Evolutionary conservation across 768 basidiomycete genomes (phyloP).

Genomic region (Pholiota microspora): DNA sequence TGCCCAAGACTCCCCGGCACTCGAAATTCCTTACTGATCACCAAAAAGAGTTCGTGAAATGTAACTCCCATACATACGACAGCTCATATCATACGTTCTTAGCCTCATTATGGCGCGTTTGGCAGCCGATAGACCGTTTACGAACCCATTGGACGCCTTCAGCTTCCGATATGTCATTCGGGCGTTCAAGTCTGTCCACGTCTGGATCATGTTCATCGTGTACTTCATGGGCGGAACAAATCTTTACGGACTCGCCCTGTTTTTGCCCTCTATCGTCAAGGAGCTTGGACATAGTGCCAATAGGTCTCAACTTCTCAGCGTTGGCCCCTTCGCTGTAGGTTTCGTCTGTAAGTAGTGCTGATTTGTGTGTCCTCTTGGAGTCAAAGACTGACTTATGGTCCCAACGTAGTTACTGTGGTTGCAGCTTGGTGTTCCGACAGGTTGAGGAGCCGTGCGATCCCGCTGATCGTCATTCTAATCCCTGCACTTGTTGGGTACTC

Average conservation of each 20-base stretch:
- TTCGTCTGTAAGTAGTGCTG: conserved; percentile 28
- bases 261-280: conserved; percentile 35
- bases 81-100: neutral
- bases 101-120: conserved; percentile 29
- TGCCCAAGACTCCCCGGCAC: conserved; percentile 31
- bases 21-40: conserved; percentile 26
- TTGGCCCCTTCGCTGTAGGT: conserved; percentile 34
- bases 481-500: conserved; percentile 12
- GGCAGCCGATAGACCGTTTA: conserved; percentile 30
- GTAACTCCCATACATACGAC: neutral
- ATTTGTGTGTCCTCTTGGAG: conserved; percentile 12
- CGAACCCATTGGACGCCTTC: conserved; percentile 28
- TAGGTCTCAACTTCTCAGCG: conserved; percentile 34
- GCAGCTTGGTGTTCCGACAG: neutral
- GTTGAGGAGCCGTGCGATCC: neutral
- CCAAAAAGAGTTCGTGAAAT: conserved; percentile 27
- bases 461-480: neutral
- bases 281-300: conserved; percentile 31
- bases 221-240: conserved; percentile 35
- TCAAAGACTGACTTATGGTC: conserved; percentile 9
- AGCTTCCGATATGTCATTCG: conserved; percentile 28
- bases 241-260: conserved; percentile 34
- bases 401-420: neutral
- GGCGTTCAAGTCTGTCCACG: conserved; percentile 31
- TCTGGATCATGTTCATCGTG: conserved; percentile 30